A percentile compares a stretch with the other conserved stretches of the same genome.
Evolutionary conservation across 176 grass and related monocot species (phyloP).

Genomic region (Bothriochloa decipiens): DNA sequence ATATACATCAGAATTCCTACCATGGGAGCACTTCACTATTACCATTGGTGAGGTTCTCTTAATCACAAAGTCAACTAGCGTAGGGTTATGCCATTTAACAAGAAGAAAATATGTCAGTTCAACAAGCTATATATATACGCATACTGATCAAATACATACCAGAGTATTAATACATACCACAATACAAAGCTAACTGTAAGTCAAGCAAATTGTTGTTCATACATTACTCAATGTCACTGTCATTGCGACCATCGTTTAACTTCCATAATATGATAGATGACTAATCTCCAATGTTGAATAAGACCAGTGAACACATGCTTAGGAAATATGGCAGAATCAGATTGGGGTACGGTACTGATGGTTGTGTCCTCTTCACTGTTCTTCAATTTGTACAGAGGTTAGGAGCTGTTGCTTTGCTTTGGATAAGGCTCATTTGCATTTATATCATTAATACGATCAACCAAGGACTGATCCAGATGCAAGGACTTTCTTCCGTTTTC

Average conservation of each 20-base stretch:
- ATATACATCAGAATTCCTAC: neutral
- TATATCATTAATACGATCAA: neutral
- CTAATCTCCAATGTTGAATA: neutral
- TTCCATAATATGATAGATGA: neutral
- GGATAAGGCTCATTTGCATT: neutral
- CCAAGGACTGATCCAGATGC: neutral
- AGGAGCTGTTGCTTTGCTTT: neutral
- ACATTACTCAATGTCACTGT: neutral
- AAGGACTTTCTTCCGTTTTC: neutral
- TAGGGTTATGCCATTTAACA: neutral
- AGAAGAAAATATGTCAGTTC: neutral
- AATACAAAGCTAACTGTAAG: neutral
- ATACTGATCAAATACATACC: neutral
- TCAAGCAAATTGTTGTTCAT: neutral
- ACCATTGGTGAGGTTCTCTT: no score
- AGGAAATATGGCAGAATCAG: neutral
- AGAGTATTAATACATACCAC: neutral
- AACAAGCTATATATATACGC: neutral
- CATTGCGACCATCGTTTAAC: neutral
- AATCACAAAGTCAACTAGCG: neutral
- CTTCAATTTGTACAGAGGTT: neutral
- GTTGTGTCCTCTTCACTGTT: neutral
- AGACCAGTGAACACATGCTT: neutral
- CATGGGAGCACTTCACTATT: neutral
- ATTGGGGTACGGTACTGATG: neutral